A percentile compares a stretch with the other conserved stretches of the same genome.
These are phyloP conservation scores for Wickerhamomyces queroliae DNA, from an alignment of 805 yeast species.

Conservation along the genomic window DNA sequence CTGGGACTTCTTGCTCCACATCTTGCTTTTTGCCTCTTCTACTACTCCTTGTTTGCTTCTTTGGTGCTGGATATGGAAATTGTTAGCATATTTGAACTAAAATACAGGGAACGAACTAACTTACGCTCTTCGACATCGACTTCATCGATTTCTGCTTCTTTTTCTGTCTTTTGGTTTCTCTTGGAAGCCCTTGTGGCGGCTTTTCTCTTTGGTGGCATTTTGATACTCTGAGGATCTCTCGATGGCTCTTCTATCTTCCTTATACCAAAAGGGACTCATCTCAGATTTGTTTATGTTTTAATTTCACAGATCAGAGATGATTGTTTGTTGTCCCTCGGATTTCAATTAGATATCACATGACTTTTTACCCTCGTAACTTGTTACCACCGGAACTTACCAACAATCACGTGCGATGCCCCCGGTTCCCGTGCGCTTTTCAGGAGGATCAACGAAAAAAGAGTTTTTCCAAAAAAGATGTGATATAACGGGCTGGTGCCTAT, in stretches of 20 bases:
- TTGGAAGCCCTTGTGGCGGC: conserved; percentile 15
- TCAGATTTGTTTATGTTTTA: no score
- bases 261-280: neutral
- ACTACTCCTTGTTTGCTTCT: neutral
- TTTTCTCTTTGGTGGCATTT: conserved; percentile 20
- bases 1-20: neutral
- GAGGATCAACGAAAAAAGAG: neutral
- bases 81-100: neutral
- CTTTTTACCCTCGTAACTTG: no score
- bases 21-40: neutral
- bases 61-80: neutral
- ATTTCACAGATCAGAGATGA: no score
- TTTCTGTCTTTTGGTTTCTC: conserved; percentile 1
- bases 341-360: no score
- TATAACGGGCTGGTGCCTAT: no score
- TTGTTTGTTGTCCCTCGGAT: neutral
- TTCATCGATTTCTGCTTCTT: neutral
- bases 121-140: conserved; percentile 2
- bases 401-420: no score
- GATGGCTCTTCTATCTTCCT: neutral
- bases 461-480: no score
- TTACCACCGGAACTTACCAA: no score
- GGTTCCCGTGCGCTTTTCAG: no score
- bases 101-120: neutral
- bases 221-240: neutral